Evolutionary conservation across 1,284 basidiomycete genomes (phyloP), one percentile per base, ranked within the genome.

Genomic region (Rhizoctonia solani): DNA sequence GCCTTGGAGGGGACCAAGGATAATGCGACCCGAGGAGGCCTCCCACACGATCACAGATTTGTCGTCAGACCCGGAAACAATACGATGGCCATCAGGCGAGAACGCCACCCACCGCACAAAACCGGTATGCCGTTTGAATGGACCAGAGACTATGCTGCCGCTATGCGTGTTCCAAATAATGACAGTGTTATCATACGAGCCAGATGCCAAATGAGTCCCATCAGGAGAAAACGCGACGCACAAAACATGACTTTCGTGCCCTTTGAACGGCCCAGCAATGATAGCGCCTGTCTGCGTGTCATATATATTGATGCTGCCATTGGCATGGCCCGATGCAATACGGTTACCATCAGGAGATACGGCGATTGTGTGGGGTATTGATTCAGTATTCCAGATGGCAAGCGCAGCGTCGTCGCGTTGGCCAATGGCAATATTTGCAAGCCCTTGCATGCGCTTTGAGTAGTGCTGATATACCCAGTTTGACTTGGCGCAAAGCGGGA

Each of bases 151-250:
- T 14, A 6, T 11, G 4, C 49, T 27, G 16, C 65, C 66, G 9
- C 14, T 69, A 16, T 25, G 14, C 19, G 27, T 54, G 52, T 69
- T 42, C 68, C 68, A 69, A 11, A 69, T 5, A 6, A 41, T 41
- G 13, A 69, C 41, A 1, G 68, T 68, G 9, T 32, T 49, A 19
- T 39, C 8, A 14, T 6, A 19, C 8, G 66, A 68, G 9, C 23
- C 66, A 21, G 66, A 68, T 9, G 29, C 58, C 29, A 68, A 50
- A 14, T 25, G 34, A 23, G 37, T 49, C 19, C 67, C 49, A 32
- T 68, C 61, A 14, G 61, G 61, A 13, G 67, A 68, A 30, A 67
- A 68, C 14, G 47, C 29, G 21, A 54, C 32, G 16, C 2, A 67
- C 2, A 3, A n/a, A 29, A 68, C 61, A 3, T 8, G 16, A 37